These are phyloP conservation scores for Epichloe aotearoae DNA, from an alignment of 2,329 filamentous ascomycete species.

Conservation along the genomic window DNA sequence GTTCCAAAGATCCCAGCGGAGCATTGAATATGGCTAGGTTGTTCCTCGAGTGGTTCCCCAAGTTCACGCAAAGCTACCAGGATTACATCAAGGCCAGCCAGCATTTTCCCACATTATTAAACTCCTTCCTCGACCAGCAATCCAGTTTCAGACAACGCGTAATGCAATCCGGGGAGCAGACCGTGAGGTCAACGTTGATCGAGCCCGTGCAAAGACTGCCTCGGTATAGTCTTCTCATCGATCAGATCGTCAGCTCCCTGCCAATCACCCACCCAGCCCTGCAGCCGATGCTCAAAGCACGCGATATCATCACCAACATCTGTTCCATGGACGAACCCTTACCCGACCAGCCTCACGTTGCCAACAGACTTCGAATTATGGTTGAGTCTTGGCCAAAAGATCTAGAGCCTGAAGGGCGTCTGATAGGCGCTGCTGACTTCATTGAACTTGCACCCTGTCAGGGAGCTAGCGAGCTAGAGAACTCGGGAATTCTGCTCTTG, in stretches of 20 bases:
- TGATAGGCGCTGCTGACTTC: slow-evolving; percentile 72
- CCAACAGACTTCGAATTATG: slow-evolving; percentile 61
- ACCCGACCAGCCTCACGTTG: slow-evolving; percentile 58
- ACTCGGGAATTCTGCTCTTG: slow-evolving; percentile 61
- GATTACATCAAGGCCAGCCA: slow-evolving; percentile 88
- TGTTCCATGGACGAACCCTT: slow-evolving; percentile 73
- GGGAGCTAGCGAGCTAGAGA: slow-evolving; percentile 28
- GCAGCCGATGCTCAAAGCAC: slow-evolving; percentile 69
- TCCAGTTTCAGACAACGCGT: slow-evolving; percentile 75
- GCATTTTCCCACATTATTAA: slow-evolving; percentile 70
- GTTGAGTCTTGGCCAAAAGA: slow-evolving; percentile 64
- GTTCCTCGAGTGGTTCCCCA: slow-evolving; percentile 83
- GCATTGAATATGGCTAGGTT: slow-evolving; percentile 65
- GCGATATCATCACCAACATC: slow-evolving; percentile 91
- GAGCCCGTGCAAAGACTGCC: slow-evolving; percentile 92
- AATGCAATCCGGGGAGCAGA: slow-evolving; percentile 76
- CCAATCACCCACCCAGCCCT: slow-evolving; percentile 78
- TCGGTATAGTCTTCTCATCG: slow-evolving; percentile 89
- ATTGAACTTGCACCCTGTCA: slow-evolving; percentile 60
- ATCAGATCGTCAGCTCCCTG: slow-evolving; percentile 80
- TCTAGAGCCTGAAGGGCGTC: slow-evolving; percentile 59
- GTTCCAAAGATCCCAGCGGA: slow-evolving; percentile 60
- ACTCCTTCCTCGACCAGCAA: slow-evolving; percentile 62
- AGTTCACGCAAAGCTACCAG: slow-evolving; percentile 81
- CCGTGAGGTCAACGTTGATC: slow-evolving; percentile 80